phyloP scores from a whole-genome alignment of 495 filamentous ascomycete genomes.

The Elaphomyces granulatus region DNA sequence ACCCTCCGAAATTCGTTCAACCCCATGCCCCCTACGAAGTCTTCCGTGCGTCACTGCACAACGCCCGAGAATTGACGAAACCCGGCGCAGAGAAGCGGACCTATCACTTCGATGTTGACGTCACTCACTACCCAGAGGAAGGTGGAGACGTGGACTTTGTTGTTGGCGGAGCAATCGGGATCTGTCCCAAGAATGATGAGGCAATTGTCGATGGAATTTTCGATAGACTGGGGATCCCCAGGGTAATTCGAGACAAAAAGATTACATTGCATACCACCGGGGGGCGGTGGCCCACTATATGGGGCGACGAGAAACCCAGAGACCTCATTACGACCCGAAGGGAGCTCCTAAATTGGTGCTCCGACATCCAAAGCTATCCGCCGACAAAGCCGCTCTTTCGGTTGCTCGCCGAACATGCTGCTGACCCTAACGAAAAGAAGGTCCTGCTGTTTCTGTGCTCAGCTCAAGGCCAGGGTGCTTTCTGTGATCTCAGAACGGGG shows the following conservation, averaged over 20 bases:
- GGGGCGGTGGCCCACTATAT: conserved; percentile 94
- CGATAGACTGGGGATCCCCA: conserved; percentile 62
- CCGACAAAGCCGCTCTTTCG: conserved; percentile 83
- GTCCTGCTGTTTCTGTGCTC: conserved; percentile 73
- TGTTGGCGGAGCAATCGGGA: conserved; percentile 88
- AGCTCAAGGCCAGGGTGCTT: conserved; percentile 81
- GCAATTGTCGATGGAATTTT: conserved; percentile 71
- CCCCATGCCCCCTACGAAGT: conserved; percentile 92
- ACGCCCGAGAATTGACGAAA: conserved; percentile 72
- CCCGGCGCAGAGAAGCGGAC: conserved; percentile 92
- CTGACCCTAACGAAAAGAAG: conserved; percentile 68
- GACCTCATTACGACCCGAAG: conserved; percentile 76
- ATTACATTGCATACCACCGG: conserved; percentile 59
- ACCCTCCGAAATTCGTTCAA: conserved; percentile 80
- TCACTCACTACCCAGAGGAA: conserved; percentile 87
- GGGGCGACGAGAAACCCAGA: conserved; percentile 80
- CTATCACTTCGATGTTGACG: conserved; percentile 92
- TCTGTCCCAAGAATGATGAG: conserved; percentile 73
- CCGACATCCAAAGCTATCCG: conserved; percentile 81
- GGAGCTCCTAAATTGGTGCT: conserved; percentile 88
- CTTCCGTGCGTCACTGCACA: conserved; percentile 67
- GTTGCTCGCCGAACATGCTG: conserved; percentile 70
- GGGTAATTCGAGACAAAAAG: conserved; percentile 64
- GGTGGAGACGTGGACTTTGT: conserved; percentile 78
- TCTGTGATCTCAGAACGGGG: conserved; percentile 89